These are phyloP conservation scores for Skeletonema tropicum DNA, from an alignment of 108 stramenopile species.

Conservation along the genomic window DNA sequence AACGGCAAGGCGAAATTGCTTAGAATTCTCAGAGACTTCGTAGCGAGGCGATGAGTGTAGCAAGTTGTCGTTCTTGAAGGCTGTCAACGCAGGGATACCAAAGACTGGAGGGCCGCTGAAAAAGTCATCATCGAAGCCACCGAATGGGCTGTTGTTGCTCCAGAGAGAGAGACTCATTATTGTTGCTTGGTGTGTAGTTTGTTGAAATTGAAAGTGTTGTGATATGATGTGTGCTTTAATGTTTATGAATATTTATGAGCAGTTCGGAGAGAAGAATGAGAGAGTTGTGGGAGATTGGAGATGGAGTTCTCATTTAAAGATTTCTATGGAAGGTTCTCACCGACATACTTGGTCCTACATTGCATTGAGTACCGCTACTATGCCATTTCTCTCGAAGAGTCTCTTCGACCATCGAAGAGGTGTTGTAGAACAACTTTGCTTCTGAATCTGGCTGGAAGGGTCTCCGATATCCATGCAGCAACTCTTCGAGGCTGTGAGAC, in stretches of 20 bases:
- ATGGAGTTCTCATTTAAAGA: background rate
- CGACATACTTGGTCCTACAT: background rate
- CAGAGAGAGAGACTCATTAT: conserved; percentile 41
- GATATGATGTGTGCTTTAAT: background rate
- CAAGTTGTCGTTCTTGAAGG: conserved; percentile 30
- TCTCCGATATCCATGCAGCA: background rate
- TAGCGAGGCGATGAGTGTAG: conserved; percentile 62
- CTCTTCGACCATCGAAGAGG: too few relatives aligned
- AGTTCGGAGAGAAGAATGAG: background rate
- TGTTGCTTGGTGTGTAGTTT: background rate
- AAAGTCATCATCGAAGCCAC: conserved; percentile 47
- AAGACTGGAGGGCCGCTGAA: conserved; percentile 33
- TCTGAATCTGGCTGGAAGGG: too few relatives aligned
- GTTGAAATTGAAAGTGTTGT: background rate
- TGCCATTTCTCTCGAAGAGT: background rate
- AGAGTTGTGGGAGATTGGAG: too few relatives aligned
- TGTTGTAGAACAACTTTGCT: too few relatives aligned
- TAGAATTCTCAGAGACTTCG: conserved; percentile 65
- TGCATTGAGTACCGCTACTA: background rate
- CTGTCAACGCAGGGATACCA: conserved; percentile 33
- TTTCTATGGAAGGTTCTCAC: too few relatives aligned
- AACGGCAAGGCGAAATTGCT: conserved; percentile 65
- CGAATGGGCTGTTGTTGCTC: conserved; percentile 39
- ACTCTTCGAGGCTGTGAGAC: background rate
- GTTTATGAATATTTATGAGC: conserved; percentile 2